Conservation (phyloP, 2,329 filamentous ascomycete species). For the Neurospora sp. region DNA sequence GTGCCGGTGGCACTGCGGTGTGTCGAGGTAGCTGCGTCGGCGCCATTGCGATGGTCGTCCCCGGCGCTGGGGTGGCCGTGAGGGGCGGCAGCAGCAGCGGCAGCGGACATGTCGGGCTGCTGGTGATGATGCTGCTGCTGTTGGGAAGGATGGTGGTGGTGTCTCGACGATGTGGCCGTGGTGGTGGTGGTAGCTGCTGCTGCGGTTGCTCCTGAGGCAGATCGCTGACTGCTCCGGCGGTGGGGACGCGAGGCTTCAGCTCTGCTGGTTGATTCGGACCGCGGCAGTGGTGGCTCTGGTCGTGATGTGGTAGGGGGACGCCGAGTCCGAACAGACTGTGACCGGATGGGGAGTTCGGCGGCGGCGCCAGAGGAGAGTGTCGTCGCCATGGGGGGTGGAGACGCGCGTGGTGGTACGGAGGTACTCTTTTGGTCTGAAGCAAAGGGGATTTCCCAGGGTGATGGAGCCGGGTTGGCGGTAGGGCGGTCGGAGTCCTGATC, state of each 20-base stretch:
- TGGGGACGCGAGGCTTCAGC: constrained; percentile 18
- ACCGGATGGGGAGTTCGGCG: constrained; percentile 18
- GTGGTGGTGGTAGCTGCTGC: constrained; percentile 19
- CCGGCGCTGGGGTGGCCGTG: constrained; percentile 46
- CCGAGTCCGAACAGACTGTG: constrained; percentile 19
- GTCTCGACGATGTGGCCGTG: constrained; percentile 17
- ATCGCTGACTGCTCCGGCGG: constrained; percentile 35
- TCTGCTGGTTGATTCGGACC: constrained; percentile 18
- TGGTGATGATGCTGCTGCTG: neutral
- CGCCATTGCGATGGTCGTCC: constrained; percentile 38
- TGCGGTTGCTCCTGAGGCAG: constrained; percentile 12
- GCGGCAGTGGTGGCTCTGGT: constrained; percentile 14
- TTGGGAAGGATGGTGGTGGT: constrained; percentile 18
- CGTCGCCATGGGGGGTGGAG: constrained; percentile 15
- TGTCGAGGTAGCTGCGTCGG: constrained; percentile 29
- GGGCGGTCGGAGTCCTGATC: neutral
- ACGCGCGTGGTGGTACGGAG: neutral
- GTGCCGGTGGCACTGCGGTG: constrained; percentile 20
- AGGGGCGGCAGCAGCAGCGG: constrained; percentile 37
- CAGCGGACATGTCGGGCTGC: constrained; percentile 38
- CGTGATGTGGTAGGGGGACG: constrained; percentile 18
- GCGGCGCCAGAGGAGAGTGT: constrained; percentile 13
- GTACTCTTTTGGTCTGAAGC: neutral
- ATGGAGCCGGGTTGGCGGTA: neutral
- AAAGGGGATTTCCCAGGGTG: neutral